Evolutionary conservation across 2,329 filamentous ascomycete genomes (phyloP), one percentile per base, ranked within the genome.

Genomic region (Colletotrichum sp.): DNA sequence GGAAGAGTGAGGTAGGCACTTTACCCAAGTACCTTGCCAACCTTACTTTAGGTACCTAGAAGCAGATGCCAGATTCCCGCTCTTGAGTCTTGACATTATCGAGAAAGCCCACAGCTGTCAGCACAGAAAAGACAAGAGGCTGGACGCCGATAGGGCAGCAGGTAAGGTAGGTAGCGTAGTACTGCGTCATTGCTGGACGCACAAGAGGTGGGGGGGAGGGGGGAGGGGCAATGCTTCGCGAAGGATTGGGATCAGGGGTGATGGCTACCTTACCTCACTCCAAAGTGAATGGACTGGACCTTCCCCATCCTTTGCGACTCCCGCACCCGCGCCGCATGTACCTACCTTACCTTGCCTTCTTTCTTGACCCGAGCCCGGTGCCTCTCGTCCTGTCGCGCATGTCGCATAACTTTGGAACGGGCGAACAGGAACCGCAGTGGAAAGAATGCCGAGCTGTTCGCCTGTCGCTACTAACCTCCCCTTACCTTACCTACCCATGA

Each of bases 151-250:
- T 75, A 67, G 68, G 61, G 16, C 57, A 39, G 57, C 66, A 61
- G 36, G 15, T 32, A 43, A 21, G 18, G 32, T 30, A 48, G 36
- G n/a, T 18, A 32, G 39, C 26, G 43, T 43, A 24, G 24, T 21
- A 36, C 63, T 66, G 70, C 74, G 74, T 76, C 74, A 74, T 74
- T 74, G 60, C 72, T 55, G 34, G 72, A 36, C 61, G 28, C 72
- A 73, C 70, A 69, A 59, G 34, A 68, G 64, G 70, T 73, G 59
- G 74, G 74, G 73, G 73, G 70, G 73, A 75, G 73, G 73, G 73
- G 73, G 70, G 73, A 75, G 73, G 73, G 73, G 73, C 70, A 73
- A 60, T 65, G 26, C 18, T 55, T 52, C 39, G 39, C 39, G 39
- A 48, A 48, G 18, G 39, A 61, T 61, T 61, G 21, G 61, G 67